phyloP scores from a whole-genome alignment of 768 basidiomycete genomes.

The Lenzites betulinus region DNA sequence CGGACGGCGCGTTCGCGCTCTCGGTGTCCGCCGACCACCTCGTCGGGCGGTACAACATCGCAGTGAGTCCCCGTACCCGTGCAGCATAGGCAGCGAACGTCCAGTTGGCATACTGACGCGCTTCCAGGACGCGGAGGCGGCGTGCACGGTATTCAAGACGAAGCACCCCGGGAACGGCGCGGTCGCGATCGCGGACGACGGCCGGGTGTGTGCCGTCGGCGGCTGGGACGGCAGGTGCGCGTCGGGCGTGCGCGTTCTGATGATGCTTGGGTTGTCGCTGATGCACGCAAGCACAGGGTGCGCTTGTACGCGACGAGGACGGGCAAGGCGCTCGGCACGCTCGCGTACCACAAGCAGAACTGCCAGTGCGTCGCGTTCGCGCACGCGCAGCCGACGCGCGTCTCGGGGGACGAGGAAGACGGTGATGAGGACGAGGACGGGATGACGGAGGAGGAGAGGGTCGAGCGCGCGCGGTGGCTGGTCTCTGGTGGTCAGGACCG shows the following conservation, averaged over 20 bases:
- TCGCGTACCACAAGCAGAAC: slow-evolving; percentile 77
- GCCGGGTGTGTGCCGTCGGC: slow-evolving; percentile 80
- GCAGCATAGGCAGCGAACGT: no score
- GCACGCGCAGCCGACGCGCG: background rate
- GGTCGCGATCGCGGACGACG: slow-evolving; percentile 75
- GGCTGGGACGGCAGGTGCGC: slow-evolving; percentile 94
- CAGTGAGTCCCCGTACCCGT: no score
- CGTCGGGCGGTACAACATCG: slow-evolving; percentile 62
- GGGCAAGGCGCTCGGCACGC: slow-evolving; percentile 81
- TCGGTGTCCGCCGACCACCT: slow-evolving; percentile 88
- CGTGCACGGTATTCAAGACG: slow-evolving; percentile 50
- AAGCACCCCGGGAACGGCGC: slow-evolving; percentile 81
- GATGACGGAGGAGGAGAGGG: slow-evolving; percentile 26
- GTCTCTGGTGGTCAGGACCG: slow-evolving; percentile 29
- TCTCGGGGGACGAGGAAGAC: background rate
- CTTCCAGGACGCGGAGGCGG: slow-evolving; percentile 20
- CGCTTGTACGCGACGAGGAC: slow-evolving; percentile 80
- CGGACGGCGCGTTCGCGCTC: slow-evolving; percentile 58
- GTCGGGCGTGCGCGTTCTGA: no score
- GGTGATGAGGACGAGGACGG: slow-evolving; percentile 28
- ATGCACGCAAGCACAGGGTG: slow-evolving; percentile 51
- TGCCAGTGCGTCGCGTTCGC: slow-evolving; percentile 81
- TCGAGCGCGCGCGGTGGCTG: slow-evolving; percentile 28
- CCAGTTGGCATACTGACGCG: background rate
- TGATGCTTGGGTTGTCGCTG: background rate